Evolutionary conservation across 2,329 filamentous ascomycete genomes (phyloP).

Genomic region (Stagonosporopsis rhizophila): DNA sequence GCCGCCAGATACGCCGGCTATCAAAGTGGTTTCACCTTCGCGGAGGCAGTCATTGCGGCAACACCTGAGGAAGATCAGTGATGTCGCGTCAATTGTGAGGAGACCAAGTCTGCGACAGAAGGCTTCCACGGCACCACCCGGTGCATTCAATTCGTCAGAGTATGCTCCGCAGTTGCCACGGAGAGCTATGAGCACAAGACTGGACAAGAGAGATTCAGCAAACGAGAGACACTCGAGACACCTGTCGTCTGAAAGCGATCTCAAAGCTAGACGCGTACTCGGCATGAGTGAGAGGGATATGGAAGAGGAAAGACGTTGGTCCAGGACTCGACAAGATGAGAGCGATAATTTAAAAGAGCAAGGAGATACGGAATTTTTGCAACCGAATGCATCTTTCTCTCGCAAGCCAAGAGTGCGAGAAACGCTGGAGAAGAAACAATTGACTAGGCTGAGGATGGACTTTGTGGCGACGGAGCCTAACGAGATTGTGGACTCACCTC

Average conservation of each 20-base stretch:
- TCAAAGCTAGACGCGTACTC: conserved; percentile 5
- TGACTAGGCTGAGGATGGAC: conserved; percentile 33
- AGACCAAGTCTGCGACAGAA: conserved; percentile 28
- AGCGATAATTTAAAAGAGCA: conserved; percentile 7
- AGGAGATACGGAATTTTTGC: neutral
- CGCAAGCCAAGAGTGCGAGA: conserved; percentile 34
- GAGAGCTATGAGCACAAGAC: conserved; percentile 38
- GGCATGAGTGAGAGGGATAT: neutral
- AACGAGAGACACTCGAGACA: conserved; percentile 12
- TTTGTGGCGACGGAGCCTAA: conserved; percentile 27
- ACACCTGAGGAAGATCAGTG: conserved; percentile 13
- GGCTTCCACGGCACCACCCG: conserved; percentile 31
- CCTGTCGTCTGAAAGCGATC: conserved; percentile 9
- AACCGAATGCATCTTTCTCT: conserved; percentile 25
- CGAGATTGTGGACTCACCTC: conserved; percentile 33
- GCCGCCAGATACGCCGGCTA: conserved; percentile 15
- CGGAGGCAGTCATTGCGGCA: conserved; percentile 1
- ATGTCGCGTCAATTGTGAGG: conserved; percentile 14
- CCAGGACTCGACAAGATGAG: neutral
- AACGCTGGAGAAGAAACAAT: conserved; percentile 29
- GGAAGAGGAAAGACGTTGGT: neutral
- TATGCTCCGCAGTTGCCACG: conserved; percentile 29
- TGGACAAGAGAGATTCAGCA: conserved; percentile 13
- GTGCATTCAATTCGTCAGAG: conserved; percentile 12
- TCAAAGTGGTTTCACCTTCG: conserved; percentile 15